Evolutionary conservation across 2,329 filamentous ascomycete genomes (phyloP), one percentile per base, ranked within the genome.

Genomic region (Trichophyton equinum): DNA sequence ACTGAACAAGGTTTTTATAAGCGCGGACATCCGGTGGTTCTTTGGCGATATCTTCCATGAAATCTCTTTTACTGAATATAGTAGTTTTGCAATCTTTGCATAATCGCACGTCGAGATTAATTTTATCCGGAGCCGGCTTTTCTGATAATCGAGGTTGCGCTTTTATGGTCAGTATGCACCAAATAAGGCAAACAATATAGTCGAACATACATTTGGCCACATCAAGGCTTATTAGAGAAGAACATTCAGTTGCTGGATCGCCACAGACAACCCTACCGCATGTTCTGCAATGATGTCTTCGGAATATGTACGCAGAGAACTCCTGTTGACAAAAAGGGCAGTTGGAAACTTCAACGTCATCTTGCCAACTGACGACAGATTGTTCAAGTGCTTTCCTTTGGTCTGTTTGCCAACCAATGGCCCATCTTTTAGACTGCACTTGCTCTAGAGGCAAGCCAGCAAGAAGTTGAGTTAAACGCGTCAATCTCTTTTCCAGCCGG

Each of bases 251-350:
- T 61, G 83, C 81, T 0, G 83, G 83, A 73, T 99, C 94, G 11
- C 90, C 90, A 70, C 94, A 99, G 0, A 99, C 90, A 0, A 99
- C 91, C 49, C 87, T 84, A 2, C 94, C 94, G 68, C 94, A 99
- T 74, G 95, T 86, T 60, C 94, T 84, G 74, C 94, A 99, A 73
- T 99, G 94, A 72, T 97, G 94, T 66, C 94, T 81, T 68, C 94
- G 84, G 69, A 97, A 95, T 1, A 90, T 88, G 82, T 96, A 97
- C 13, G 86, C 87, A 0, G 90, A 87, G 73, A 99, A 99, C 61
- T 96, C 90, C 68, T 99, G 94, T 70, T 95, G 89, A 68, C 94
- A 99, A 69, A 96, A 96, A 0, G 94, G 94, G 70, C 94, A 99
- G 65, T 85, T 85, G 1, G 79, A 64, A 4, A 99, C 91, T 36